Conservation (phyloP, 176 grass and related monocot genomes). For the Carex kokanica region DNA sequence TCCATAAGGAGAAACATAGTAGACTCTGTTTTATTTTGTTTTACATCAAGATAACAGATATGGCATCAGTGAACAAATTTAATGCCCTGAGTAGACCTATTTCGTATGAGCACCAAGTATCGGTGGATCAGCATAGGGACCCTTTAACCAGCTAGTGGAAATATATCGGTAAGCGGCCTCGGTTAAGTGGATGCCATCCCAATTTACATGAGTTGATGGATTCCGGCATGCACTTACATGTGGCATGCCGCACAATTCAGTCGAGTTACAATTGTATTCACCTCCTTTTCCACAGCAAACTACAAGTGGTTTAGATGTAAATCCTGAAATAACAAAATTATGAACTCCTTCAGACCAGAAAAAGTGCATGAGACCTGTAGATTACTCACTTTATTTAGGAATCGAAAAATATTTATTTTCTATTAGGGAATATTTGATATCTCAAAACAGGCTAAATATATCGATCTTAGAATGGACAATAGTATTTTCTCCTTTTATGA, state of each 20-base stretch:
- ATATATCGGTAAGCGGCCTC: slow-evolving; percentile 74
- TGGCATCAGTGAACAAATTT: not conserved
- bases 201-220: slow-evolving; percentile 60
- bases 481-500: not conserved
- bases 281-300: slow-evolving; percentile 76
- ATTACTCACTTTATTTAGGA: not conserved
- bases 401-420: not conserved
- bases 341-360: not conserved
- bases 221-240: slow-evolving; percentile 46
- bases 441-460: too few relatives aligned
- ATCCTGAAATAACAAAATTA: slow-evolving; percentile 38
- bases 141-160: slow-evolving; percentile 66
- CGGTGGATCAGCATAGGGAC: slow-evolving; percentile 65
- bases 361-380: too few relatives aligned
- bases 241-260: slow-evolving; percentile 48
- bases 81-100: not conserved
- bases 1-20: not conserved
- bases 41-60: not conserved
- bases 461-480: not conserved
- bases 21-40: not conserved
- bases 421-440: not conserved
- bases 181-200: slow-evolving; percentile 87
- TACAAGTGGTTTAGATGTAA: slow-evolving; percentile 41
- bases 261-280: slow-evolving; percentile 71
- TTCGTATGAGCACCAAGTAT: slow-evolving; percentile 8